phyloP scores from a whole-genome alignment of 2,329 filamentous ascomycete genomes.

The Aspergillus sojae region DNA sequence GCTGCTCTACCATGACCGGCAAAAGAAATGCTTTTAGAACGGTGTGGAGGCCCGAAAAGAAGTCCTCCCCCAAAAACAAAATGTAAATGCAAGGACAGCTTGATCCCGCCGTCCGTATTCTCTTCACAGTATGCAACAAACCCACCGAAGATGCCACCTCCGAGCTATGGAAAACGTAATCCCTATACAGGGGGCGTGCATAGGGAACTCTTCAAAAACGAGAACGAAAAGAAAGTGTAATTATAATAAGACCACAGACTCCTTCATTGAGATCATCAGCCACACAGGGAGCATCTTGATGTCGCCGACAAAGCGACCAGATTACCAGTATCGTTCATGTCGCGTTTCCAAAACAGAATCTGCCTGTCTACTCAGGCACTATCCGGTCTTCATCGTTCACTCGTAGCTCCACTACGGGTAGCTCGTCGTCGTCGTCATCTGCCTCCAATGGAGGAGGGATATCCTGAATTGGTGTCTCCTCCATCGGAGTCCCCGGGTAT shows the following conservation, averaged over 20 bases:
- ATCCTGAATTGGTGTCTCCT: constrained; percentile 34
- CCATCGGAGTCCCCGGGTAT: constrained; percentile 27
- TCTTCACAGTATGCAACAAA: constrained; percentile 6
- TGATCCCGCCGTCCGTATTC: constrained; percentile 6
- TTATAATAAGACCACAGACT: constrained; percentile 11
- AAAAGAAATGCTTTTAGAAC: constrained; percentile 3
- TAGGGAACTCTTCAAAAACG: not conserved
- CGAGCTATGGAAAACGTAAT: not conserved
- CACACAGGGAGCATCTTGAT: constrained; percentile 4
- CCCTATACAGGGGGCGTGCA: not conserved
- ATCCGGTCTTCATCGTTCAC: constrained; percentile 39
- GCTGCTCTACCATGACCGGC: constrained; percentile 2
- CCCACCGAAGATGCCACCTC: constrained; percentile 4
- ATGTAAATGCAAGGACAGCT: constrained; percentile 12
- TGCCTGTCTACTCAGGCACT: constrained; percentile 17
- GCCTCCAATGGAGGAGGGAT: constrained; percentile 33
- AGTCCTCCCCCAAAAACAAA: not conserved
- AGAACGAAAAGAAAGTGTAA: constrained; percentile 6
- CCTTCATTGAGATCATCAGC: constrained; percentile 14
- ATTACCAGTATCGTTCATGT: constrained; percentile 4
- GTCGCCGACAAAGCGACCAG: constrained; percentile 2
- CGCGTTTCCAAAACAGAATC: not conserved
- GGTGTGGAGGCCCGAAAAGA: not conserved
- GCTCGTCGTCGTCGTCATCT: constrained; percentile 36
- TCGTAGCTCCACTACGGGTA: constrained; percentile 46